Percentiles rank a stretch among this genome's conserved stretches.
Evolutionary conservation across 2,329 filamentous ascomycete species (phyloP).

Genomic region (Mycogone perniciosa): DNA sequence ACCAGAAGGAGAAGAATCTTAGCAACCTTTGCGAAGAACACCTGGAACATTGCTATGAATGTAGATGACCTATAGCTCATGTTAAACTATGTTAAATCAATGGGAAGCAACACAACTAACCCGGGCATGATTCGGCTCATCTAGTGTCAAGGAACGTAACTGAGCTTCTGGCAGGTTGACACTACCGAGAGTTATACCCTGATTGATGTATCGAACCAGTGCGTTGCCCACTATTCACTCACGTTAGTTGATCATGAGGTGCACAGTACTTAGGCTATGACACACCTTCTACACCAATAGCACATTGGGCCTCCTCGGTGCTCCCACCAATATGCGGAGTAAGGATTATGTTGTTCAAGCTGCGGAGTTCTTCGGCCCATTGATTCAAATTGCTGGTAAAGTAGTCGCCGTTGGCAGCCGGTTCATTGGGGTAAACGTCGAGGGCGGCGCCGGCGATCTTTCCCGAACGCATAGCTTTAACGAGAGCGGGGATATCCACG

Average conservation of each 20-base stretch:
- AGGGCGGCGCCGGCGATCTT: slow-evolving; percentile 92
- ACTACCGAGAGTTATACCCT: slow-evolving; percentile 81
- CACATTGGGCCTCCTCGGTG: slow-evolving; percentile 94
- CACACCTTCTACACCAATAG: slow-evolving; percentile 80
- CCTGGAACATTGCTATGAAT: slow-evolving; percentile 96
- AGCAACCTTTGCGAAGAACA: slow-evolving; percentile 72
- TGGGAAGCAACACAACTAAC: slow-evolving; percentile 33
- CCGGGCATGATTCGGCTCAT: slow-evolving; percentile 83
- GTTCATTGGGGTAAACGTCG: slow-evolving; percentile 93
- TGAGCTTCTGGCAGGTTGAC: slow-evolving; percentile 97
- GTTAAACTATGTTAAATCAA: slow-evolving; percentile 13
- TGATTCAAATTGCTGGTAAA: slow-evolving; percentile 78
- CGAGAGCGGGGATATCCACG: slow-evolving; percentile 86
- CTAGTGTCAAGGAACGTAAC: slow-evolving; percentile 80
- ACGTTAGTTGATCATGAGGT: neutral
- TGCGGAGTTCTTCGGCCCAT: slow-evolving; percentile 80
- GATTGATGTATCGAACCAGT: slow-evolving; percentile 90
- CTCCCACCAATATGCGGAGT: slow-evolving; percentile 96
- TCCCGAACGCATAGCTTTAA: slow-evolving; percentile 77
- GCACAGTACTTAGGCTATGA: neutral
- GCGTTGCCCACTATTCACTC: slow-evolving; percentile 62
- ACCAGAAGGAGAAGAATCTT: neutral
- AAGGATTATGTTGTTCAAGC: slow-evolving; percentile 85
- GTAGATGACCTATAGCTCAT: slow-evolving; percentile 63
- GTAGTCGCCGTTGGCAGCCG: slow-evolving; percentile 88